Conservation (phyloP, 148 eudicot genomes). For the Rhododendron henanense region DNA sequence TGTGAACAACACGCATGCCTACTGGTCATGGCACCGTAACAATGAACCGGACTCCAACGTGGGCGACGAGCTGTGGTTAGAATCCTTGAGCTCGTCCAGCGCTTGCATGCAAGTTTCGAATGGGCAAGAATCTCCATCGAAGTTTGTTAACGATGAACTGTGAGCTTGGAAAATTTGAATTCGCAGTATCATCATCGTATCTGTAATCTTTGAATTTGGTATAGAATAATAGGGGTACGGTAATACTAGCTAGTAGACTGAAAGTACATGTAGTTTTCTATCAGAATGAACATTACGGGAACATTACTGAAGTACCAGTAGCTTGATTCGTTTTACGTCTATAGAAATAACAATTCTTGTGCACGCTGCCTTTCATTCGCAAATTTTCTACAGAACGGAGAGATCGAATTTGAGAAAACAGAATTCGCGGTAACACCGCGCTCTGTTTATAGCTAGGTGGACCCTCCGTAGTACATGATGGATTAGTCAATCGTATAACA, state of each 20-base stretch:
- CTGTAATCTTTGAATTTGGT: neutral
- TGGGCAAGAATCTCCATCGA: neutral
- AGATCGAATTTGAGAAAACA: too few relatives aligned
- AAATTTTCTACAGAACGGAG: too few relatives aligned
- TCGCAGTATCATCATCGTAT: too few relatives aligned
- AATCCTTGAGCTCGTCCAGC: constrained; percentile 39
- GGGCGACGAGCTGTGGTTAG: constrained; percentile 56
- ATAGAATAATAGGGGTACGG: too few relatives aligned
- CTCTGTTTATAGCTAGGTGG: too few relatives aligned
- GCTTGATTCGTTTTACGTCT: too few relatives aligned
- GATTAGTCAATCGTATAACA: too few relatives aligned
- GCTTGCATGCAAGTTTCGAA: constrained; percentile 21
- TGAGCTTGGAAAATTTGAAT: neutral
- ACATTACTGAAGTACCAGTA: too few relatives aligned
- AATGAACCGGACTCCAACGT: constrained; percentile 39
- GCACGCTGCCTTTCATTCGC: too few relatives aligned
- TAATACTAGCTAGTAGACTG: neutral
- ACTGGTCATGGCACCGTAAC: constrained; percentile 80
- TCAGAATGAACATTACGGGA: neutral
- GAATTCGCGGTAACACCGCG: too few relatives aligned
- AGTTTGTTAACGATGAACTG: constrained; percentile 18
- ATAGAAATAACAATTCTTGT: too few relatives aligned
- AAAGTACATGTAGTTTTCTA: neutral
- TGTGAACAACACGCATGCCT: constrained; percentile 59
- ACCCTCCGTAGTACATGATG: too few relatives aligned